Conservation (phyloP, 805 yeast genomes). For the Komagataella pastoris region DNA sequence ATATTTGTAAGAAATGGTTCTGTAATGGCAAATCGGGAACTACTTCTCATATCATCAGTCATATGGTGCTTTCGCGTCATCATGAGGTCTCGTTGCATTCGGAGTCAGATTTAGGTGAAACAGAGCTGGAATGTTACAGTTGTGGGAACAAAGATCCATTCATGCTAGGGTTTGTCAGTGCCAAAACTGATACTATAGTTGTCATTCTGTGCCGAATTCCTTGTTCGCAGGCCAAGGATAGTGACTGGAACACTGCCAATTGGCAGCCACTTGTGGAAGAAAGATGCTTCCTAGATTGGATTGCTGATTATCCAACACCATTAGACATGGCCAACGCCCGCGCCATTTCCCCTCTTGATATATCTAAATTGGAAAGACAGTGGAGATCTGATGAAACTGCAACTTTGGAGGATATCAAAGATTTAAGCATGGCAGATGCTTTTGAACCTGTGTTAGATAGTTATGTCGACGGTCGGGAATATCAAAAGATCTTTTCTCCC, state of each 20-base stretch:
- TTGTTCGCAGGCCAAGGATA: constrained; percentile 65
- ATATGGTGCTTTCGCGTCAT: constrained; percentile 71
- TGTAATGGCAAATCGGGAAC: constrained; percentile 60
- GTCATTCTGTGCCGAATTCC: constrained; percentile 82
- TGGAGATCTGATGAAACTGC: constrained; percentile 71
- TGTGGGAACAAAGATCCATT: constrained; percentile 80
- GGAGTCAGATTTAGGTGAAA: constrained; percentile 77
- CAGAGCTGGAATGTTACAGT: constrained; percentile 76
- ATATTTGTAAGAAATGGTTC: constrained; percentile 74
- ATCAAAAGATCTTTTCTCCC: constrained; percentile 78
- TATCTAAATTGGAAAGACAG: constrained; percentile 59
- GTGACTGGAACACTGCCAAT: constrained; percentile 75
- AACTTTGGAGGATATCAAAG: constrained; percentile 52
- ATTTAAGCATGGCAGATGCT: constrained; percentile 39
- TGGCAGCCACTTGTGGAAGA: constrained; percentile 85
- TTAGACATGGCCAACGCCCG: constrained; percentile 45
- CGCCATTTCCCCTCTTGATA: constrained; percentile 48
- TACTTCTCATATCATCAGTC: constrained; percentile 70
- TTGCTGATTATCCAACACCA: constrained; percentile 57
- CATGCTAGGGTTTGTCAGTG: constrained; percentile 74
- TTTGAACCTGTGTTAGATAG: constrained; percentile 62
- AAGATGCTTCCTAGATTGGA: constrained; percentile 70
- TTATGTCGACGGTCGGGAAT: constrained; percentile 72
- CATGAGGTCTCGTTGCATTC: constrained; percentile 62
- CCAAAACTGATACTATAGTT: constrained; percentile 75